Evolutionary conservation across 257 asterid genomes (phyloP), one percentile per base, ranked within the genome.

Genomic region (Scutellaria barbata): DNA sequence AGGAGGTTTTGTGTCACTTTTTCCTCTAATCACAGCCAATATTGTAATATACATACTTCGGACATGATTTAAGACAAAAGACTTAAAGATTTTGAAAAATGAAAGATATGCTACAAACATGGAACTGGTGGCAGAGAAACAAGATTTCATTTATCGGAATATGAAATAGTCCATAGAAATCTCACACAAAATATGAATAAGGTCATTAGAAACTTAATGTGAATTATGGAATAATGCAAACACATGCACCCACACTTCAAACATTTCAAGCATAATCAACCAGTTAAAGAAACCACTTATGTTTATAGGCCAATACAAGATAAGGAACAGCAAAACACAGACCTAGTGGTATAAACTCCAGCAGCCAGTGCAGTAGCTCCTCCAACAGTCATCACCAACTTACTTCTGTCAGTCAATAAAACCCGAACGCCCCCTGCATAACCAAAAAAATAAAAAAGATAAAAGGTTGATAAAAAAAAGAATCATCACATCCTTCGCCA

Each of bases 351-450:
- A 84, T 91, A 95, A 75, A 95, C 84, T 67, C 99, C 99, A 61
- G 98, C 97, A 78, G 99, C 98, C 79, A 95, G 80, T 72, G 99
- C 99, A 78, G 99, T 95, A 80, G 76, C 96, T 78, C 98, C 99
- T 63, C 99, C 99, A 68, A 95, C 81, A 51, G 96, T 85, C 99
- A 95, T 95, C 47, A 80, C 77, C 83, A 95, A 75, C 78, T 80
- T 88, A 82, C 97, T 83, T 83, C 92, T 85, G 83, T 95, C 99
- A 47, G 89, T 90, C 87, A 95, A 81, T 40, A 95, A 76, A 81
- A 80, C 71, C 76, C 93, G 85, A 69, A 88, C 74, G 5, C 99
- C 98, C 63, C 95, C 99, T 91, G 92, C 77, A 81, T 33, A 69
- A 71, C 62, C n/a, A n/a, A n/a, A 73, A 35, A 11, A 66, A 68